Evolutionary conservation across 2,329 filamentous ascomycete species (phyloP), one percentile per base, ranked within the genome.

Genomic region (Emergomyces pasteurianus): DNA sequence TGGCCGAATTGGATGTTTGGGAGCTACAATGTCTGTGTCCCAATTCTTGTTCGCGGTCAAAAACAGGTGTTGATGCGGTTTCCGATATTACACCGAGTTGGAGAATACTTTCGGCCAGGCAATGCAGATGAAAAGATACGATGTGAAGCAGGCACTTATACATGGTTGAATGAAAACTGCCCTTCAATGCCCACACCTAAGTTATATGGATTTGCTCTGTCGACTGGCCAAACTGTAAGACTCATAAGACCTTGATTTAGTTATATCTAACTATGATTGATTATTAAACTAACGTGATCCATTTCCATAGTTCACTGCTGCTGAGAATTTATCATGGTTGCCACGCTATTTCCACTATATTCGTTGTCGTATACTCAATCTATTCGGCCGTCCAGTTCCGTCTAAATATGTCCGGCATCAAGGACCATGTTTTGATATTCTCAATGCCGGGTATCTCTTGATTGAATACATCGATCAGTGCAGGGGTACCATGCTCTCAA

Each of bases 11-110:
- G 62, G 73, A 65, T 70, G 34, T 61, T 64, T 49, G 73, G 73
- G 8, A 70, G 67, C 60, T 76, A 73, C 62, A 77, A 76, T 61
- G 65, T 73, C 56, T 75, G 71, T 60, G 64, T 75, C 36, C 62
- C 62, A 18, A 53, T 63, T 23, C 6, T 18, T 16, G 46, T 58
- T 47, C 50, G 9, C 2, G 43, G 28, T 10, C 58, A 38, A 8
- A 61, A 58, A 50, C n/a, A 47, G 21, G 36, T 60, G 28, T 54
- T 61, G 28, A 61, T 63, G 50, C 56, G 62, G 42, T 61, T 63
- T 42, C 62, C 62, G 26, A 50, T 61, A 34, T 46, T 58, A 36
- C 60, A 63, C 36, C 55, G 57, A 40, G 60, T 61, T 16, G 62
- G 62, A 3, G 62, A 63, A 58, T 34, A 23, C 2, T 61, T 63